Conservation (phyloP, 805 yeast species). For the Maudiozyma serrabonitensis region DNA sequence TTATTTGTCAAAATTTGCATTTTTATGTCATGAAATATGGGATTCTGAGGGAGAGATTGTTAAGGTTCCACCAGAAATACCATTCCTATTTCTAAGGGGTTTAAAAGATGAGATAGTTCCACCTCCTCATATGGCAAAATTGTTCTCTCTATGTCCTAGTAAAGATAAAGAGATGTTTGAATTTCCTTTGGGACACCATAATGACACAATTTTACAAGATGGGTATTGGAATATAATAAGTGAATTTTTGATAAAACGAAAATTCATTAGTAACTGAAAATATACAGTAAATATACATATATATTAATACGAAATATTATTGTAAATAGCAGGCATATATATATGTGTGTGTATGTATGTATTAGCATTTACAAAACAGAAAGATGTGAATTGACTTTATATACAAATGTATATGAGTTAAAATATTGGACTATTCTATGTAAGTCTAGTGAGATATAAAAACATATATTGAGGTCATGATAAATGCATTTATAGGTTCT, state of each 20-base stretch:
- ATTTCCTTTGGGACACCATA: conserved; percentile 61
- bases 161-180: conserved; percentile 41
- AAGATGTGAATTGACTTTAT: too few species aligned
- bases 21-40: conserved; percentile 75
- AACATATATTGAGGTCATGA: too few species aligned
- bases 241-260: conserved; percentile 41
- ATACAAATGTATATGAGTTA: too few species aligned
- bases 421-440: too few species aligned
- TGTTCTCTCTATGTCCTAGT: conserved; percentile 45
- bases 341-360: too few species aligned
- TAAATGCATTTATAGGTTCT: too few species aligned
- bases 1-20: conserved; percentile 41
- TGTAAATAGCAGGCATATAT: too few species aligned
- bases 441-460: too few species aligned
- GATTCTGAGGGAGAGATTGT: conserved; percentile 55
- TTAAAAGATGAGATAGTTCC: conserved; percentile 84
- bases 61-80: conserved; percentile 42
- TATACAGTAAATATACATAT: conserved; percentile 41
- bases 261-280: conserved; percentile 38
- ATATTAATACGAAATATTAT: too few species aligned
- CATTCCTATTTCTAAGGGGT: conserved; percentile 66
- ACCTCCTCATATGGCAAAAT: conserved; percentile 62
- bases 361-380: too few species aligned
- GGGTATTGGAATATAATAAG: conserved; percentile 68
- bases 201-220: conserved; percentile 68